Evolutionary conservation across 2,329 filamentous ascomycete genomes (phyloP), one percentile per base, ranked within the genome.

Genomic region (Cryoendolithus antarcticus): DNA sequence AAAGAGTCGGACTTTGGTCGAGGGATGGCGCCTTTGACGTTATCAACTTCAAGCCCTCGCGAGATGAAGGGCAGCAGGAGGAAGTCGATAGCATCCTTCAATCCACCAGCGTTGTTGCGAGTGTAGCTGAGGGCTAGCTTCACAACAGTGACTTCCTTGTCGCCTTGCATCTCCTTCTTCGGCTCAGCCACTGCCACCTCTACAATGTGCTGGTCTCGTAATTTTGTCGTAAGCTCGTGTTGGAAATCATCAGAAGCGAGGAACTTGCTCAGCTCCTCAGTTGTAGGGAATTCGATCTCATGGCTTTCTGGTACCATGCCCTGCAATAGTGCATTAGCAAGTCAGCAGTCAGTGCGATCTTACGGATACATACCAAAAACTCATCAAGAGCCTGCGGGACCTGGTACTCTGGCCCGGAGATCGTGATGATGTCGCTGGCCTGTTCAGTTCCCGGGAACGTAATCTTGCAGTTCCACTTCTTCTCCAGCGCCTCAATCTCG

Each of bases 401-500:
- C 70, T 96, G 91, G 74, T 93, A 98, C 66, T 96, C 89, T 35
- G 91, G 91, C 4, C 91, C 91, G 45, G 86, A 94, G 42, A 98
- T 86, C 11, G 82, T 93, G 38, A 98, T 86, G 56, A 93, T 82
- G 56, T 98, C 91, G 59, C 89, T 96, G 13, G 91, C 91, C 63
- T 93, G 83, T 61, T 98, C 91, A 7, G 91, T 96, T 64, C 88
- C 94, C 6, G 91, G 91, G 59, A 98, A 98, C 51, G 86, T 84
- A 56, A 98, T 93, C 69, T 96, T 96, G 78, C 91, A 98, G 62
- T 96, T 96, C 82, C 88, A 96, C 65, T 94, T 95, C 71, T 93
- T 93, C 68, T 98, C 91, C 37, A 98, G 72, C 51, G 91, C 85
- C 49, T 96, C 89, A 42, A 98, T 86, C 56, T 95, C 85, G 33